Base-by-base conservation (phyloP, 495 filamentous ascomycete species). In the Rostrohypoxylon terebratum region DNA sequence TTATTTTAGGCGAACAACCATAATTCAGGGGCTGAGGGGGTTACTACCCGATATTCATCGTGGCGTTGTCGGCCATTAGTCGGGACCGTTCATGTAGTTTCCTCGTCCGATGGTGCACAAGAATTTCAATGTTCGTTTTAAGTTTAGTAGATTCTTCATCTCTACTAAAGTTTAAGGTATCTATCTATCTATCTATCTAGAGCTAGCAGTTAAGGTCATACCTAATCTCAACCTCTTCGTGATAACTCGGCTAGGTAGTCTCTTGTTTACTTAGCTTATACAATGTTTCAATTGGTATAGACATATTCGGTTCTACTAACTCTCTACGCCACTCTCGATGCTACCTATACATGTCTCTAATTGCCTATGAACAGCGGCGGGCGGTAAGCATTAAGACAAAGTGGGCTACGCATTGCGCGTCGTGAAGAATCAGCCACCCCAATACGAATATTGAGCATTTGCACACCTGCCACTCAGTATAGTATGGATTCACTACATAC, bases 51-150 rank as follows among this genome's bases (percentile, higher is more conserved):
- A 25, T 53, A 53, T 31, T 53, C 57, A 38, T 72, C 59, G 69
- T 72, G 69, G 69, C 69, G 59, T 28, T 36, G 44, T 58, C 28
- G 48, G 53, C 69, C 69, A 59, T 64, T 64, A 72, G 63, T 55
- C 14, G 25, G 16, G n/a, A 61, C 44, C 54, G 18, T 62, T 47
- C 48, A 63, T 59, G 31, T 62, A 51, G 31, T 62, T 18, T 47
- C 31, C 4, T 18, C 34, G 34, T 51, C 14, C 48, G 16, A 55
- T 28, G 18, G 8, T 20, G n/a, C 51, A 59, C 31, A 50, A 25
- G 14, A 58, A 66, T 20, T 61, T 59, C n/a, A n/a, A n/a, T n/a
- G n/a, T n/a, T n/a, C 57, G 45, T 59, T 25, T 55, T 38, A 18
- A 23, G 34, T 38, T 60, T 47, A 66, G n/a, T 47, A 66, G n/a